A percentile compares a stretch with the other conserved stretches of the same genome.
Conservation (phyloP, 371 early-diverging fungal genomes). For the Mortierella sp. region DNA sequence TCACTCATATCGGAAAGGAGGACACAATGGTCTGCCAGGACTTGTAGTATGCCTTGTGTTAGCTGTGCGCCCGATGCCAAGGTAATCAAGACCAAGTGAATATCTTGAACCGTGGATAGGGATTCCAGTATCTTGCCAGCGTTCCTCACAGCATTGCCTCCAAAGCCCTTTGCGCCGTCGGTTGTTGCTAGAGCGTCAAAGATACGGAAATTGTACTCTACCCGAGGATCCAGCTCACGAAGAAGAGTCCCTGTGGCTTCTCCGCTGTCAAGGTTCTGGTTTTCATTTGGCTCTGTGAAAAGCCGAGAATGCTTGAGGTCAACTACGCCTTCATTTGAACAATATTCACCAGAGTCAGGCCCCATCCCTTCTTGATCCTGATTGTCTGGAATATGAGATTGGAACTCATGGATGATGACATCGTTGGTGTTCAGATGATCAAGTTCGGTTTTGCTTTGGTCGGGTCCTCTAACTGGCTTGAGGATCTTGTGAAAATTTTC, state of each 20-base stretch:
- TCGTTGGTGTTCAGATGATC: neutral
- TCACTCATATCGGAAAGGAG: neutral
- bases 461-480: slow-evolving; percentile 1
- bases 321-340: too few relatives aligned
- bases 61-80: neutral
- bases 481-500: slow-evolving; percentile 2
- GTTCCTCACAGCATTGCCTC: slow-evolving; percentile 16
- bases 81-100: slow-evolving; percentile 19
- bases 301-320: too few relatives aligned
- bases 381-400: too few relatives aligned
- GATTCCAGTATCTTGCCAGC: slow-evolving; percentile 9
- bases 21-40: neutral
- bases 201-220: slow-evolving; percentile 1
- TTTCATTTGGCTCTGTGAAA: neutral
- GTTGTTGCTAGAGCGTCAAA: slow-evolving; percentile 19
- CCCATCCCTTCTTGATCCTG: too few relatives aligned
- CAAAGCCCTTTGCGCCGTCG: slow-evolving; percentile 10
- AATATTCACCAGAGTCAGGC: too few relatives aligned
- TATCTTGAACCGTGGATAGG: neutral
- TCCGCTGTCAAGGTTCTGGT: neutral
- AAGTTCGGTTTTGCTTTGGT: slow-evolving; percentile 1
- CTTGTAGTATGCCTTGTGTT: too few relatives aligned
- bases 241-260: too few relatives aligned
- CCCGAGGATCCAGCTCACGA: neutral
- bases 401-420: too few relatives aligned